Conservation (phyloP, 148 eudicot species). For the Arbutus unedo region DNA sequence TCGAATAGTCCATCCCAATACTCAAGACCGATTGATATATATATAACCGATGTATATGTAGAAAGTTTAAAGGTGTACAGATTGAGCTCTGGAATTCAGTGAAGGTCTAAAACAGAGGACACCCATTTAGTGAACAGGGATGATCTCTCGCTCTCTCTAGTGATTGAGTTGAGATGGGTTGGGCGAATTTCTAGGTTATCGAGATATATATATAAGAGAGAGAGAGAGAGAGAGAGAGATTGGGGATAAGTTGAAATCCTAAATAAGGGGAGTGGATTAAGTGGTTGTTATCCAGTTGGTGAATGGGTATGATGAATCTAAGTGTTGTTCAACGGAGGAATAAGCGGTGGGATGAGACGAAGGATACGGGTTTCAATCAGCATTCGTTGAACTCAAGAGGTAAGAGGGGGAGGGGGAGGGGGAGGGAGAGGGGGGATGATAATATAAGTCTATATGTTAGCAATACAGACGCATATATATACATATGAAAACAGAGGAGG, state of each 20-base stretch:
- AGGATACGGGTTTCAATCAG: conserved; percentile 35
- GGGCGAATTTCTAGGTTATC: conserved; percentile 1
- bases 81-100: not conserved
- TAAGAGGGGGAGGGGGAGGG: conserved; percentile 23
- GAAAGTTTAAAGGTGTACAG: not conserved
- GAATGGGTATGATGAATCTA: conserved; percentile 11
- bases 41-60: not conserved
- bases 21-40: not conserved
- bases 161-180: not conserved
- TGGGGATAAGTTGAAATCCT: conserved; percentile 10
- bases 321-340: conserved; percentile 20
- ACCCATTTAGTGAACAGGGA: not conserved
- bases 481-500: not conserved
- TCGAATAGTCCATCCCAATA: conserved; percentile 14
- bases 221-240: conserved; percentile 5
- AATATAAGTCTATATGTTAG: conserved; percentile 22
- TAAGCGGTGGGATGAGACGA: conserved; percentile 23
- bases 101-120: not conserved
- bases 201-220: too few relatives aligned
- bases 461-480: not conserved
- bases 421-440: conserved; percentile 22
- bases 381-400: conserved; percentile 27
- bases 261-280: conserved; percentile 24
- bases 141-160: not conserved
- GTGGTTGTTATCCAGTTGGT: conserved; percentile 29